A percentile compares a stretch with the other conserved stretches of the same genome.
Conservation (phyloP, 1,284 basidiomycete species). For the Moesziomyces antarcticus region DNA sequence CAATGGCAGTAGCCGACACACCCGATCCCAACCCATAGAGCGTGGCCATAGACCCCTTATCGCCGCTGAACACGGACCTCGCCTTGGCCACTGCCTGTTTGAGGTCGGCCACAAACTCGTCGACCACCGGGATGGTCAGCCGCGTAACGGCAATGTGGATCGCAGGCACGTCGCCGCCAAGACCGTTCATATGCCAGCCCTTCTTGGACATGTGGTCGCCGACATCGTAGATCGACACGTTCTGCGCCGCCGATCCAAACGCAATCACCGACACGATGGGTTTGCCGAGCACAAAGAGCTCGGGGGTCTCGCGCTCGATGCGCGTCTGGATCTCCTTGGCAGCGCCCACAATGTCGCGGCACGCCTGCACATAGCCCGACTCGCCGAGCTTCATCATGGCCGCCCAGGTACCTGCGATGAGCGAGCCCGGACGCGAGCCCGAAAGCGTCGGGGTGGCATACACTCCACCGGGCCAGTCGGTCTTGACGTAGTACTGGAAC, state of each 20-base stretch:
- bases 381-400: slow-evolving; percentile 92
- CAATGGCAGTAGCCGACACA: slow-evolving; percentile 86
- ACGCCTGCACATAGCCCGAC: slow-evolving; percentile 91
- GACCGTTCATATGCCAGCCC: slow-evolving; percentile 84
- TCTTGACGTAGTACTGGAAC: slow-evolving; percentile 67
- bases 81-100: slow-evolving; percentile 75
- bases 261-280: slow-evolving; percentile 91
- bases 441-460: slow-evolving; percentile 62
- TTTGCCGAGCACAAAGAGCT: slow-evolving; percentile 86
- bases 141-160: slow-evolving; percentile 93
- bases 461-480: slow-evolving; percentile 67
- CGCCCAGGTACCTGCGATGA: slow-evolving; percentile 96
- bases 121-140: slow-evolving; percentile 80
- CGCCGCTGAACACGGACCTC: slow-evolving; percentile 11
- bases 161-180: slow-evolving; percentile 78
- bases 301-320: slow-evolving; percentile 75
- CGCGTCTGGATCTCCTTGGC: slow-evolving; percentile 77
- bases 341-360: slow-evolving; percentile 81
- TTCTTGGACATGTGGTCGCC: slow-evolving; percentile 86
- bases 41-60: slow-evolving; percentile 59
- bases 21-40: slow-evolving; percentile 81
- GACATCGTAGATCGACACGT: slow-evolving; percentile 79
- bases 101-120: slow-evolving; percentile 82
- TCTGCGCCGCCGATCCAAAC: slow-evolving; percentile 75
- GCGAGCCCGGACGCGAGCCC: slow-evolving; percentile 79